phyloP scores from a whole-genome alignment of 441 rosid genomes.

The Brassica balearica region DNA sequence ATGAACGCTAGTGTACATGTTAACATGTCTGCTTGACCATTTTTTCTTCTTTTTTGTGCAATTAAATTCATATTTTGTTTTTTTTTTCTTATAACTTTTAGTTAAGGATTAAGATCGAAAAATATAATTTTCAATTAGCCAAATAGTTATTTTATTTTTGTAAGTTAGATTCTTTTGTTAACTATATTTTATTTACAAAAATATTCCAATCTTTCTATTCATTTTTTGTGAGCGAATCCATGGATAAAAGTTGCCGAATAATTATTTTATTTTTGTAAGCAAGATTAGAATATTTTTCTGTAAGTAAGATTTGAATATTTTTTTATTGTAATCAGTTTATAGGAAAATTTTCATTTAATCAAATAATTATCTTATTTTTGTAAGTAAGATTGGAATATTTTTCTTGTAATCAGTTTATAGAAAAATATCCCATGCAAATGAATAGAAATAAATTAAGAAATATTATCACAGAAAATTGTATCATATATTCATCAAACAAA shows the following conservation, averaged over 20 bases:
- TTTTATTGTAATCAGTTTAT: too few species aligned
- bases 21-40: conserved; percentile 64
- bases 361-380: too few species aligned
- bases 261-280: too few species aligned
- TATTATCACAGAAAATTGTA: too few species aligned
- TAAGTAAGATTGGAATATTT: too few species aligned
- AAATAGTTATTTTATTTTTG: not conserved
- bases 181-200: too few species aligned
- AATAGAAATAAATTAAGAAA: not conserved
- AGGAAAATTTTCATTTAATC: too few species aligned
- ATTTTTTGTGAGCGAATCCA: not conserved
- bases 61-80: not conserved
- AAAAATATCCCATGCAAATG: not conserved
- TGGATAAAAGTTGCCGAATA: not conserved
- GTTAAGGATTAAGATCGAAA: not conserved
- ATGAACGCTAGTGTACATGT: conserved; percentile 75
- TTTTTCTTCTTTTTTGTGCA: not conserved
- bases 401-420: not conserved
- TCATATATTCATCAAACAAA: too few species aligned
- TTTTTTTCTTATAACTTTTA: not conserved
- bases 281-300: too few species aligned
- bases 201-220: too few species aligned
- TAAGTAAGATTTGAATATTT: too few species aligned
- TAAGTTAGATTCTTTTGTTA: not conserved
- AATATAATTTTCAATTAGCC: conserved; percentile 19